phyloP scores from a whole-genome alignment of 1,284 basidiomycete genomes.

The Thelephora terrestris region DNA sequence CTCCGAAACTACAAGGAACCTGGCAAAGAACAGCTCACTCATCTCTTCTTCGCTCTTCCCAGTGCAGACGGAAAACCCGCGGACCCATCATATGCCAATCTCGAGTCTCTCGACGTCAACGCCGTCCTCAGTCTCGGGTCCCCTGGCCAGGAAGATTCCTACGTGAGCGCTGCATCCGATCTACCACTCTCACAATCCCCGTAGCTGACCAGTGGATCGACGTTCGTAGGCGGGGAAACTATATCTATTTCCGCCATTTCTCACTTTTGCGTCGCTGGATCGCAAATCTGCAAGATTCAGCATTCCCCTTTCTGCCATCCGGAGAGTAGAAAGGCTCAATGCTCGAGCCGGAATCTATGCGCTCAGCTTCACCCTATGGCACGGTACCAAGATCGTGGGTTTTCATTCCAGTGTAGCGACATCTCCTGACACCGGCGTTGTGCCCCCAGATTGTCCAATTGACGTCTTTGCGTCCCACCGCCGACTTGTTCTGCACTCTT shows the following conservation, averaged over 20 bases:
- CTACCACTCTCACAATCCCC: background rate
- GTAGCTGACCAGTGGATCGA: constrained; percentile 1
- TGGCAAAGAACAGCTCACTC: constrained; percentile 71
- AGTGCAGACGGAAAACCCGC: constrained; percentile 6
- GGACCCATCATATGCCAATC: constrained; percentile 23
- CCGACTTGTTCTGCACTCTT: constrained; percentile 87
- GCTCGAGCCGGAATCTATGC: constrained; percentile 92
- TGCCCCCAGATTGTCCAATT: constrained; percentile 78
- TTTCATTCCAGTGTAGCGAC: background rate
- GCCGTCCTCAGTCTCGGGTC: constrained; percentile 77
- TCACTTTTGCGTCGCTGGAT: constrained; percentile 88
- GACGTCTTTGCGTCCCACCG: constrained; percentile 91
- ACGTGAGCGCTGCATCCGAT: constrained; percentile 50
- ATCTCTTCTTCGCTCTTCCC: constrained; percentile 81
- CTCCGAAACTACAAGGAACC: constrained; percentile 87
- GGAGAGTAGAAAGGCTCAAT: constrained; percentile 91
- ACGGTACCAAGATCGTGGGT: constrained; percentile 88
- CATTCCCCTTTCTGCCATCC: constrained; percentile 85
- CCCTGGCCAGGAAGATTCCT: constrained; percentile 82
- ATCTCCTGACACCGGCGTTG: background rate
- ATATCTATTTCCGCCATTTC: constrained; percentile 82
- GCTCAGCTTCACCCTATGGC: constrained; percentile 90
- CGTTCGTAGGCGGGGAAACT: constrained; percentile 75
- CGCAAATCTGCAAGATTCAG: constrained; percentile 89
- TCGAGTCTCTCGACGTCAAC: constrained; percentile 83